A percentile compares a stretch with the other conserved stretches of the same genome.
Evolutionary conservation across 176 grass and related monocot genomes (phyloP).

Genomic region (Ampelocalamus luodianensis): DNA sequence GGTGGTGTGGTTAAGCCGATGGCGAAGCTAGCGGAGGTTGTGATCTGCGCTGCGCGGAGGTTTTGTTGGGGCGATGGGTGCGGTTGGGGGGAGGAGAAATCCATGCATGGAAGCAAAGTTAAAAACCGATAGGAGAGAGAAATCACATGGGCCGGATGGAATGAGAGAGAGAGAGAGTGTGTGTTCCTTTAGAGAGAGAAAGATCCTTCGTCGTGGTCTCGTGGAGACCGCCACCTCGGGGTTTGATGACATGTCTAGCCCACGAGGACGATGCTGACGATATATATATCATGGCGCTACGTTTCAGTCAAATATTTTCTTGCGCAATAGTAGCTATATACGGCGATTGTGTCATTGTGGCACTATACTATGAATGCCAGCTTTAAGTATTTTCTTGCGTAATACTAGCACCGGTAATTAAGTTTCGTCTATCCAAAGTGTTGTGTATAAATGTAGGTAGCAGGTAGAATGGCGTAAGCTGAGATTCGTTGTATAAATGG

Average conservation of each 20-base stretch:
- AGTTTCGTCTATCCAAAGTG: not conserved
- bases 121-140: conserved; percentile 44
- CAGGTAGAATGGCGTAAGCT: not conserved
- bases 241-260: conserved; percentile 11
- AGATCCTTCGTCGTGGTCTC: not conserved
- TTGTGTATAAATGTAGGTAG: not conserved
- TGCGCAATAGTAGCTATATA: not conserved
- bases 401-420: not conserved
- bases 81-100: conserved; percentile 56
- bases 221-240: conserved; percentile 10
- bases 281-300: not conserved
- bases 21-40: conserved; percentile 48
- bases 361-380: not conserved
- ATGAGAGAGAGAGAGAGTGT: not conserved
- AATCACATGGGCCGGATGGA: conserved; percentile 20
- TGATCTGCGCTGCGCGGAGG: conserved; percentile 44
- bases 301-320: not conserved
- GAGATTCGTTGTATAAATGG: not conserved
- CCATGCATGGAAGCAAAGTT: conserved; percentile 69
- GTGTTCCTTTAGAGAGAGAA: conserved; percentile 1
- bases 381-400: not conserved
- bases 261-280: not conserved
- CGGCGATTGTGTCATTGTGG: not conserved
- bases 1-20: conserved; percentile 53
- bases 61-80: conserved; percentile 59